Evolutionary conservation across 2,329 filamentous ascomycete genomes (phyloP).

Genomic region (Lachnellula suecica): DNA sequence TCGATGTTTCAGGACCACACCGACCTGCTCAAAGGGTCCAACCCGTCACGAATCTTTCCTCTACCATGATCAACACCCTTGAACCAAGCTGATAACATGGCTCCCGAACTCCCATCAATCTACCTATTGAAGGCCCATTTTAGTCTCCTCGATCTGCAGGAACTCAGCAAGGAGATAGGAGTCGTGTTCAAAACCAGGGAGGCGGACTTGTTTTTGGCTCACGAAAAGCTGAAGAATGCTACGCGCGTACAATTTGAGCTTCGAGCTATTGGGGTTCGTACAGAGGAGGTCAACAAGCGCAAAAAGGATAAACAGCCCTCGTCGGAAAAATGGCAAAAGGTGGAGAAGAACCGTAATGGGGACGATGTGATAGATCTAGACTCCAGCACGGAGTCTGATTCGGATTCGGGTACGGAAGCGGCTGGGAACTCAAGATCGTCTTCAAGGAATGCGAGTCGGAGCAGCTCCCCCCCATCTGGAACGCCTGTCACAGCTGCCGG

Average conservation of each 20-base stretch:
- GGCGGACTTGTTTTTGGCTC: constrained; percentile 59
- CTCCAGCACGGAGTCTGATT: constrained; percentile 38
- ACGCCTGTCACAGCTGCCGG: neutral
- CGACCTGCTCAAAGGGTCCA: neutral
- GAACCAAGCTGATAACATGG: constrained; percentile 16
- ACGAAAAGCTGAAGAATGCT: constrained; percentile 71
- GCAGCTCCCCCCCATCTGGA: neutral
- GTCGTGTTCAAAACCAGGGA: constrained; percentile 72
- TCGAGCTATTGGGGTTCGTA: constrained; percentile 59
- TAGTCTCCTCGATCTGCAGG: constrained; percentile 48
- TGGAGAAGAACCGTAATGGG: constrained; percentile 16
- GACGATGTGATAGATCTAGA: constrained; percentile 23
- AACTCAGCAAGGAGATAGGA: constrained; percentile 62
- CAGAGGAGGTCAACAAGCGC: constrained; percentile 15
- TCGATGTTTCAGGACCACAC: neutral
- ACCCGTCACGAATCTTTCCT: neutral
- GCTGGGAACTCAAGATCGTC: constrained; percentile 5
- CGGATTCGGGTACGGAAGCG: constrained; percentile 35
- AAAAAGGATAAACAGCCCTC: constrained; percentile 31
- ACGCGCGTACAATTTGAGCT: constrained; percentile 77
- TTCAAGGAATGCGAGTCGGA: neutral
- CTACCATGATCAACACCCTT: constrained; percentile 1
- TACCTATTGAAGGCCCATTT: constrained; percentile 57
- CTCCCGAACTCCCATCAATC: constrained; percentile 41
- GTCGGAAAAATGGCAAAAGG: constrained; percentile 36